Evolutionary conservation across 2,329 filamentous ascomycete species (phyloP).

Genomic region (Chlorencoelia australis): DNA sequence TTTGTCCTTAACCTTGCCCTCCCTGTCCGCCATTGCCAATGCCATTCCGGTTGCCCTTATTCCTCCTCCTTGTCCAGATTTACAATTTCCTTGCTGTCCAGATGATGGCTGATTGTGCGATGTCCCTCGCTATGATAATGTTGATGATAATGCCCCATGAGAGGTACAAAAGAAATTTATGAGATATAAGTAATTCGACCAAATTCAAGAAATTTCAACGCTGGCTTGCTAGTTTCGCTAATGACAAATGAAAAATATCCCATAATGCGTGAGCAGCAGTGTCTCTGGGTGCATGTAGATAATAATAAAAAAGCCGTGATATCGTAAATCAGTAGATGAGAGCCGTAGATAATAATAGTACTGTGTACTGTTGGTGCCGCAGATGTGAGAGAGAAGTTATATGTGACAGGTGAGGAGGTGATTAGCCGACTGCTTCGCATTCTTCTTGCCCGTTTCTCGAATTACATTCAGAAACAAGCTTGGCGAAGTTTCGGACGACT

Average conservation of each 20-base stretch:
- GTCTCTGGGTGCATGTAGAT: slow-evolving; percentile 32
- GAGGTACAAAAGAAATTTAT: slow-evolving; percentile 28
- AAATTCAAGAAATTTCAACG: slow-evolving; percentile 14
- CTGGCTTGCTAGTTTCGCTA: slow-evolving; percentile 23
- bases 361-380: no score
- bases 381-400: no score
- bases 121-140: slow-evolving; percentile 10
- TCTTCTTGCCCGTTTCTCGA: slow-evolving; percentile 24
- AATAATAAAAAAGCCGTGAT: slow-evolving; percentile 19
- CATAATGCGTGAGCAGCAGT: slow-evolving; percentile 39
- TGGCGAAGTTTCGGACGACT: slow-evolving; percentile 84
- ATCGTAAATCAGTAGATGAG: no score
- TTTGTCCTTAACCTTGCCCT: no score
- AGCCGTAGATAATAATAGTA: slow-evolving; percentile 13
- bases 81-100: not conserved
- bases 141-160: slow-evolving; percentile 17
- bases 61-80: not conserved
- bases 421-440: slow-evolving; percentile 14
- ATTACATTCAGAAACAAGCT: slow-evolving; percentile 74
- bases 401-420: not conserved
- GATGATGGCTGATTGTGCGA: no score
- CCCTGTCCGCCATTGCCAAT: not conserved
- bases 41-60: not conserved
- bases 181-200: not conserved
- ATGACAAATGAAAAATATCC: slow-evolving; percentile 17